phyloP scores from a whole-genome alignment of 2,329 filamentous ascomycete species.

The Trichoderma koningii region DNA sequence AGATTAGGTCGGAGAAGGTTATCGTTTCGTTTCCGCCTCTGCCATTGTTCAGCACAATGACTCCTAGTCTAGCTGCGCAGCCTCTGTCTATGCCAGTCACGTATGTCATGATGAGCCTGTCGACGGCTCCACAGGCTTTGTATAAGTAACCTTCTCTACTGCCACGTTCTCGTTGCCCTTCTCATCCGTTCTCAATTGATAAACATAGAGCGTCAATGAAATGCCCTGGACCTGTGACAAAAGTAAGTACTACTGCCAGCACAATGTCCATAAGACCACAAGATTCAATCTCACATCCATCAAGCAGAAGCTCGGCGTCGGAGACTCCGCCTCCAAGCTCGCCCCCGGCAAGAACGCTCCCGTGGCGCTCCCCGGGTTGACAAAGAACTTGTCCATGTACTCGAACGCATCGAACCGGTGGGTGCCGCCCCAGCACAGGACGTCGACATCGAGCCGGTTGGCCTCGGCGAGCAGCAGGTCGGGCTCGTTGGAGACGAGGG shows the following conservation, averaged over 20 bases:
- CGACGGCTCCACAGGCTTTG: constrained; percentile 68
- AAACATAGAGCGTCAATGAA: constrained; percentile 92
- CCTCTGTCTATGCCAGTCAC: background rate
- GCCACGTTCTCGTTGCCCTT: constrained; percentile 77
- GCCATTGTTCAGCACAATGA: constrained; percentile 23
- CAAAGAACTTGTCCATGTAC: constrained; percentile 75
- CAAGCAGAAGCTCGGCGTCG: constrained; percentile 87
- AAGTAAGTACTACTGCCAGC: constrained; percentile 32
- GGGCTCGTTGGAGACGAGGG: constrained; percentile 66
- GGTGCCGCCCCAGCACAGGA: constrained; percentile 68
- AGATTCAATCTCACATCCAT: constrained; percentile 78
- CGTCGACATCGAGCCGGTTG: constrained; percentile 68
- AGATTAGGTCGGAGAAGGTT: constrained; percentile 34
- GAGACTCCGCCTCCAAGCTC: constrained; percentile 65
- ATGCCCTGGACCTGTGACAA: constrained; percentile 81
- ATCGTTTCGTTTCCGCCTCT: constrained; percentile 33
- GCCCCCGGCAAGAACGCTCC: constrained; percentile 63
- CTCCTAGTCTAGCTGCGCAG: background rate
- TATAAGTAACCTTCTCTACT: constrained; percentile 84
- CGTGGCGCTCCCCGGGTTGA: constrained; percentile 68
- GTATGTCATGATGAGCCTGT: constrained; percentile 50
- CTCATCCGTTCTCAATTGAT: constrained; percentile 76
- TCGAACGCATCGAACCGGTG: constrained; percentile 71
- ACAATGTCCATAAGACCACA: background rate
- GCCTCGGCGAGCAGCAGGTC: constrained; percentile 68